These are phyloP conservation scores for Curvularia sp. DNA, from an alignment of 2,329 filamentous ascomycete genomes.

Conservation along the genomic window DNA sequence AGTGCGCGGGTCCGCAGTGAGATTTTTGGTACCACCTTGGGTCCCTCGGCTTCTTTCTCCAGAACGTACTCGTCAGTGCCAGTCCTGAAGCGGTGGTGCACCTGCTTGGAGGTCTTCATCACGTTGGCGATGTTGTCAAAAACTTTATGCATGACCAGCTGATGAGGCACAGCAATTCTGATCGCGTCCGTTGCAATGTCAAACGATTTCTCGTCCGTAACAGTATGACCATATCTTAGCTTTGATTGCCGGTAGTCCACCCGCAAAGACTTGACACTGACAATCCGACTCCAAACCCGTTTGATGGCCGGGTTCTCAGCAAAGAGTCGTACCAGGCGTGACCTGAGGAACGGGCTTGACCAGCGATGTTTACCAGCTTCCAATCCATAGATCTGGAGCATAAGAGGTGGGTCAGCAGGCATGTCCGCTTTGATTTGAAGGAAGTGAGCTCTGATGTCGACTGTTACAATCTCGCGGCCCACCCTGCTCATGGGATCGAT, in stretches of 20 bases:
- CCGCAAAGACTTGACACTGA: constrained; percentile 81
- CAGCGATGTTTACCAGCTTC: constrained; percentile 87
- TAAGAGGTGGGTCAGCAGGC: constrained; percentile 86
- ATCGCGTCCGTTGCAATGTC: constrained; percentile 87
- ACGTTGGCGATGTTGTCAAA: constrained; percentile 94
- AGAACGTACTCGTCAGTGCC: constrained; percentile 88
- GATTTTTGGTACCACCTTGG: constrained; percentile 85
- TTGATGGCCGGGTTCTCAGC: constrained; percentile 85
- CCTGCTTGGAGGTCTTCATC: constrained; percentile 83
- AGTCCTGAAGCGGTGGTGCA: constrained; percentile 91
- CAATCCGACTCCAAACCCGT: constrained; percentile 82
- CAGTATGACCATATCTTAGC: constrained; percentile 67
- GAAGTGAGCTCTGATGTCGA: constrained; percentile 82
- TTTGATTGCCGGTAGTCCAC: constrained; percentile 81
- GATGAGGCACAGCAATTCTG: constrained; percentile 86
- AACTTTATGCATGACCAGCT: constrained; percentile 85
- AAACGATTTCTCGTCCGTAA: constrained; percentile 78
- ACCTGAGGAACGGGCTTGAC: constrained; percentile 80
- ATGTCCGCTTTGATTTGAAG: constrained; percentile 88
- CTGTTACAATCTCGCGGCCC: constrained; percentile 71
- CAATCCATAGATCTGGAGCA: constrained; percentile 85
- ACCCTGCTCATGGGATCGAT: constrained; percentile 35
- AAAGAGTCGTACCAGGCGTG: constrained; percentile 82
- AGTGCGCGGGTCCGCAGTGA: constrained; percentile 82
- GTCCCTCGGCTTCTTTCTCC: constrained; percentile 81